Base-by-base conservation (phyloP, 1,284 basidiomycete species). In the Hypsizygus ulmarius region DNA sequence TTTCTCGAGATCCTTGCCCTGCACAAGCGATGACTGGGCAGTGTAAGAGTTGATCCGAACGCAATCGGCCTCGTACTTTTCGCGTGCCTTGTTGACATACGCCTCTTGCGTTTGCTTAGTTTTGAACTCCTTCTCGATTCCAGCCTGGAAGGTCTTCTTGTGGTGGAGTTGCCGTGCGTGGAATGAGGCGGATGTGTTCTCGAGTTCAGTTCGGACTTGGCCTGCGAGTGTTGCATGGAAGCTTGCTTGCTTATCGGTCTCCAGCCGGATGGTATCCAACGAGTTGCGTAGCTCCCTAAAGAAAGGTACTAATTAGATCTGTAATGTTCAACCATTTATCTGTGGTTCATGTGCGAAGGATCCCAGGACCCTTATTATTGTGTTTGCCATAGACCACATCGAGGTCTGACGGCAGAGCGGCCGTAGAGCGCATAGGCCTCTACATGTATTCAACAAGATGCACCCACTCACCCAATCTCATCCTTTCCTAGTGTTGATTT, bases 21-120 rank as follows among this genome's bases (percentile, higher is more conserved):
- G 96, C 15, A 94, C 87, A 8, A 99, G 79, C 5, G 90, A 90
- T 44, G 87, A 84, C 69, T 97, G 94, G 1, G 96, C 96, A 3
- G 94, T 96, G 66, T 90, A 95, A 6, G 92, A 89, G 66, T 98
- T 98, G 77, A 98, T 95, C 53, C 88, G 84, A 53, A 97, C 78
- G 67, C 95, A 97, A 63, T 98, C 94, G 45, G 80, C 77, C 67
- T 97, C 93, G 71, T 98, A 99, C 64, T 94, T 92, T 64, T 97
- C 93, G 54, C 91, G 83, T 1, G 96, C 91, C 67, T 93, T 93
- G 55, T 77, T 75, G 28, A 94, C 92, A 57, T 93, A 85, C 15
- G 77, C 74, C 60, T 95, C 91, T 58, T 93, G 90, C 5, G 82
- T 78, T 59, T 88, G 84, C 64, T 95, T 94, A 44, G 81, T 80